A percentile compares a stretch with the other conserved stretches of the same genome.
These are phyloP conservation scores for Aspergillus amoenus DNA, from an alignment of 2,329 filamentous ascomycete genomes.

Conservation along the genomic window DNA sequence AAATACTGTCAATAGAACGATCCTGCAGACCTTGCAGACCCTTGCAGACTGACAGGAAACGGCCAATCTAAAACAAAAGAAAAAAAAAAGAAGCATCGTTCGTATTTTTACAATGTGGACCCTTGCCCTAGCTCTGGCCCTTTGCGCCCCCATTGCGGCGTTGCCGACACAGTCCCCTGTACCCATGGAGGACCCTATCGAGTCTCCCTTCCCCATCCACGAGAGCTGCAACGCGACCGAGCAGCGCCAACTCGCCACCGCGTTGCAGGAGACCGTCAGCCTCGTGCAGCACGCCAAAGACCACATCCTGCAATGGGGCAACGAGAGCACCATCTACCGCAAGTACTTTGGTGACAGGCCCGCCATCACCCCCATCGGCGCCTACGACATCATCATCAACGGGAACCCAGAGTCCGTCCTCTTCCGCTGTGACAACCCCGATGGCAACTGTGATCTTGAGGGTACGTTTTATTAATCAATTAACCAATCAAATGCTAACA, in stretches of 20 bases:
- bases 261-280: slow-evolving; percentile 58
- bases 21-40: background rate
- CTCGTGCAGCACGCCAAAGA: slow-evolving; percentile 62
- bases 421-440: slow-evolving; percentile 69
- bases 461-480: slow-evolving; percentile 28
- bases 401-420: slow-evolving; percentile 58
- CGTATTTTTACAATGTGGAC: background rate
- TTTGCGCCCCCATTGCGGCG: slow-evolving; percentile 12
- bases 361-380: slow-evolving; percentile 60
- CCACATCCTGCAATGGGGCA: slow-evolving; percentile 53
- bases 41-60: slow-evolving; percentile 5
- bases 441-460: slow-evolving; percentile 60
- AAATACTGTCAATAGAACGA: slow-evolving; percentile 1
- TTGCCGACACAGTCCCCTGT: slow-evolving; percentile 6
- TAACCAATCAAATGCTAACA: slow-evolving; percentile 12
- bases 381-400: slow-evolving; percentile 60
- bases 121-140: slow-evolving; percentile 9
- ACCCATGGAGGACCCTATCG: slow-evolving; percentile 10
- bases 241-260: slow-evolving; percentile 54
- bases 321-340: slow-evolving; percentile 57
- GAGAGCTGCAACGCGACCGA: slow-evolving; percentile 66
- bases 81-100: background rate
- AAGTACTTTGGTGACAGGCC: slow-evolving; percentile 67
- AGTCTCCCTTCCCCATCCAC: slow-evolving; percentile 55
- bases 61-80: background rate